Conservation (phyloP, 2,329 filamentous ascomycete species). For the Penicillium olsonii region DNA sequence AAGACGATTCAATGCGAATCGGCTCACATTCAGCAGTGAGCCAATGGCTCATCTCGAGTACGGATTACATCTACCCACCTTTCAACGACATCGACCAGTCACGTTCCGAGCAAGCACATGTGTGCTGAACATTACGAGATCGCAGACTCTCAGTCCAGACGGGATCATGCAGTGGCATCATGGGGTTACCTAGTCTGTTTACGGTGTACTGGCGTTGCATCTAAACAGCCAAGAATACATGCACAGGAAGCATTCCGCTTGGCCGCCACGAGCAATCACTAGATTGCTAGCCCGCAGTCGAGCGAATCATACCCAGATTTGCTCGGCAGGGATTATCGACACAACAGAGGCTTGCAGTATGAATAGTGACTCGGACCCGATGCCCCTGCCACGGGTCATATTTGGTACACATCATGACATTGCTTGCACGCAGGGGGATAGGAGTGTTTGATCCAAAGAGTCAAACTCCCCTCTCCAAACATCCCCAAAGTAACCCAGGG, state of each 20-base stretch:
- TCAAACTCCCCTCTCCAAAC: too few relatives aligned
- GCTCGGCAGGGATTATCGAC: slow-evolving; percentile 1
- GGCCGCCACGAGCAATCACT: slow-evolving; percentile 3
- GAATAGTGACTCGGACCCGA: not conserved
- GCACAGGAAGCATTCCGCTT: slow-evolving; percentile 19
- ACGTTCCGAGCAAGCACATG: not conserved
- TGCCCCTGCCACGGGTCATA: not conserved
- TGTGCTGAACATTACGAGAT: slow-evolving; percentile 5
- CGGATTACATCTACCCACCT: not conserved
- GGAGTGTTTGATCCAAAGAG: not conserved
- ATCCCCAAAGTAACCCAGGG: not conserved
- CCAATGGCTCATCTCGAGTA: not conserved
- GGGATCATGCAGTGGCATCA: slow-evolving; percentile 9
- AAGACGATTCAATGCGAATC: not conserved
- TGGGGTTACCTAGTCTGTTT: not conserved
- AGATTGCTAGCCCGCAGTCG: not conserved
- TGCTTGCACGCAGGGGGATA: not conserved
- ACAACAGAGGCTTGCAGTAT: not conserved
- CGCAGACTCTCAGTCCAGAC: not conserved
- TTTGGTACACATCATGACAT: not conserved
- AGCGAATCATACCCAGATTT: not conserved
- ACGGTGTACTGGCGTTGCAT: not conserved
- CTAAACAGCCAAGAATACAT: not conserved
- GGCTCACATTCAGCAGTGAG: not conserved
- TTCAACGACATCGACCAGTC: not conserved